phyloP scores from a whole-genome alignment of 164 flowering plant species.

The Piper longum region DNA sequence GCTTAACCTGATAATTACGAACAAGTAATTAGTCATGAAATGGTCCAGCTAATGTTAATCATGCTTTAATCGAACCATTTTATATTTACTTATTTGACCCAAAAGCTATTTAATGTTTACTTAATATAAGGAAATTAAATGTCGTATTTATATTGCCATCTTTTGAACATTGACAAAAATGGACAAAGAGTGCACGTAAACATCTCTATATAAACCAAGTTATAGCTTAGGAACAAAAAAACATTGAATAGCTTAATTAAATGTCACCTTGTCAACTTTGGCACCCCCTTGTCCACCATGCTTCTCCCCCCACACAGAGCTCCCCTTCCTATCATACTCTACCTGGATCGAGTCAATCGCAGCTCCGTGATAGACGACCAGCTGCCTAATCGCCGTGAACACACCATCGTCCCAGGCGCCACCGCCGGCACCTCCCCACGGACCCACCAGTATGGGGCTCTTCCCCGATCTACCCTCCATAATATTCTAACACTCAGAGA shows the following conservation, averaged over 20 bases:
- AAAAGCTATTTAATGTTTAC: not conserved
- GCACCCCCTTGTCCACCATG: slow-evolving; percentile 24
- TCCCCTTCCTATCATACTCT: too few species aligned
- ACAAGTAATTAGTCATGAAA: not conserved
- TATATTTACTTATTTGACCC: too few species aligned
- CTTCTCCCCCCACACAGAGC: too few species aligned
- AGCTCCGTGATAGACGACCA: too few species aligned
- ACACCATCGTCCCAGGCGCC: too few species aligned
- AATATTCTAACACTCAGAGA: not conserved
- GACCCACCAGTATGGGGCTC: too few species aligned
- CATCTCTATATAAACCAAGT: not conserved
- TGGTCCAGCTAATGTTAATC: not conserved
- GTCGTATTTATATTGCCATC: not conserved
- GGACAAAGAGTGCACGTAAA: too few species aligned
- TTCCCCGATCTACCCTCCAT: not conserved
- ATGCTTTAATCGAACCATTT: too few species aligned
- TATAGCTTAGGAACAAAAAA: not conserved
- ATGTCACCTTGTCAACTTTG: slow-evolving; percentile 22
- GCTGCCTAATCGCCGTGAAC: too few species aligned
- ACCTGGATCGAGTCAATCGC: too few species aligned
- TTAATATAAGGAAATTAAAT: not conserved
- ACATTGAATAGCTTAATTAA: not conserved
- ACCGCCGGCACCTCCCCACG: too few species aligned
- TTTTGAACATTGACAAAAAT: too few species aligned
- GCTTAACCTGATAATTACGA: slow-evolving; percentile 38